Conservation (phyloP, 2,329 filamentous ascomycete genomes). For the Colletotrichum australisinense region DNA sequence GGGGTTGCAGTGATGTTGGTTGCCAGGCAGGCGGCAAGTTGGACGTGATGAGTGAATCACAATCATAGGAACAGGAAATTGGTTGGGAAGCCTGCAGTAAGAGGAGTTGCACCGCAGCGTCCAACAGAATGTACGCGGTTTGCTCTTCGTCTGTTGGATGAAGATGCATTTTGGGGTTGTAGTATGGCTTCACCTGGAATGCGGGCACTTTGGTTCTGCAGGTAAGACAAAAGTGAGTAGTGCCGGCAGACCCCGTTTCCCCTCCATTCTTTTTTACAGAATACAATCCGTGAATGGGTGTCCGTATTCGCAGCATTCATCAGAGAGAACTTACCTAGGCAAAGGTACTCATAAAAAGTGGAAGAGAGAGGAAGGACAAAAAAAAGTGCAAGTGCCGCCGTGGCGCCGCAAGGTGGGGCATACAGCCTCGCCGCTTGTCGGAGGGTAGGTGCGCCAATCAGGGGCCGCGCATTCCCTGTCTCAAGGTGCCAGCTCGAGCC, state of each 20-base stretch:
- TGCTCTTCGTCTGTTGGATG: background rate
- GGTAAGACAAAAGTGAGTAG: background rate
- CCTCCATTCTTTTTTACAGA: background rate
- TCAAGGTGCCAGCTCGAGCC: constrained; percentile 6
- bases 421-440: constrained; percentile 27
- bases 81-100: background rate
- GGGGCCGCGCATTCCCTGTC: constrained; percentile 19
- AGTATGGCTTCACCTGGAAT: background rate
- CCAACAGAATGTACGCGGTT: constrained; percentile 4
- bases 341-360: background rate
- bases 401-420: constrained; percentile 10
- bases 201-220: background rate
- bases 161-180: background rate
- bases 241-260: background rate
- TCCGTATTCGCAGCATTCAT: background rate
- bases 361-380: background rate
- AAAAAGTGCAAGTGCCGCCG: constrained; percentile 14
- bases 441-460: constrained; percentile 26
- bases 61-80: background rate
- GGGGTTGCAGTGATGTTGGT: constrained; percentile 4
- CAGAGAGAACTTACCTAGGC: too few species aligned
- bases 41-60: background rate
- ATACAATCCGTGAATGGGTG: background rate
- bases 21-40: constrained; percentile 3
- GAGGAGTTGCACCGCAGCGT: background rate